Evolutionary conservation across 129 eudicot species (phyloP), one percentile per base, ranked within the genome.

Genomic region (Tagetes patula): DNA sequence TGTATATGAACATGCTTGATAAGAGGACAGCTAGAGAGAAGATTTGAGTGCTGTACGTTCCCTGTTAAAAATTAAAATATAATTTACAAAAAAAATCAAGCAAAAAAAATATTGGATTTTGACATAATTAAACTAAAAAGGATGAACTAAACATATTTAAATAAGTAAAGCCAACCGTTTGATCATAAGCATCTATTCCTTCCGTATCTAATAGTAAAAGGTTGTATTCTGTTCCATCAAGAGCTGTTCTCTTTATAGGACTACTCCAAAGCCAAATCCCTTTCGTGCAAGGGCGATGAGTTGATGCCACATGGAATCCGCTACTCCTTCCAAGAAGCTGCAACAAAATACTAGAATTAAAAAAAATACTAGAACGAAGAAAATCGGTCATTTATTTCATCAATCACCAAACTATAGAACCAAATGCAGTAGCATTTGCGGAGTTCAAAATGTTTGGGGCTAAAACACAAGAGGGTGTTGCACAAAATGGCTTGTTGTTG

Each of bases 181-280:
- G 99, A 84, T 95, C 99, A 69, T 90, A 95, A 46, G 99, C 97
- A 87, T 95, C 99, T 78, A 95, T 95, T 75, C 99, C 99, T 87
- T 95, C 99, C 10, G 90, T 86, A 64, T 95, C 99, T 81, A 95
- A 71, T n/a, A 95, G 90, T 74, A 95, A 66, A 55, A 95, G 96
- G 76, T 73, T 95, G 91, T 86, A 91, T 45, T 83, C 99, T 27
- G 97, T 88, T 76, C 96, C 99, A 87, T 88, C 99, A 62, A 95
- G 96, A 55, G 99, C 96, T 62, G 91, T 91, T 79, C 91, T 91
- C 81, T 84, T 85, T 63, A 95, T 42, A 11, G 99, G 99, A 45
- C 91, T 78, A 76, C 99, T 95, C 99, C 99, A 95, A 69, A 95
- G 60, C 97, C 99, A 95, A 76, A 95, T 89, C 50, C 99, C 99